Evolutionary conservation across 768 basidiomycete species (phyloP), one percentile per base, ranked within the genome.

Genomic region (Podaxis sp.): DNA sequence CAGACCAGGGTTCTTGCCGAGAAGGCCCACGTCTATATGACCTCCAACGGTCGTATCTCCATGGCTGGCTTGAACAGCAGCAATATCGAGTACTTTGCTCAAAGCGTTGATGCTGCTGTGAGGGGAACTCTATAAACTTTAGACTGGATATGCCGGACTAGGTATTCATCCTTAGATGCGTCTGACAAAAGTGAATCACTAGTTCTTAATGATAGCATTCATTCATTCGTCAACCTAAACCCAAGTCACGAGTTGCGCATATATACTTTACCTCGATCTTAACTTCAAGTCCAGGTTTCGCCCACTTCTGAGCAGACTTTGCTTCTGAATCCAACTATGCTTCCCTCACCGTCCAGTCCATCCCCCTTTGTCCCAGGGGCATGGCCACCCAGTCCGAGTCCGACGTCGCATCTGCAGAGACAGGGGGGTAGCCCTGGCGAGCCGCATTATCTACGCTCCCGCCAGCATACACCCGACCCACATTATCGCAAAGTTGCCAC

Each of bases 11-110:
- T 82, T 4, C 83, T 96, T 57, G 92, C 95, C 15, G 86, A 94
- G 73, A 92, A 90, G 72, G 92, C 92, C 3, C 93, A 96, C 73
- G 81, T 96, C 66, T 96, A 96, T 77, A 91, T 96, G 91, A 96
- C 95, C n/a, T 81, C 84, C 61, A 91, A 96, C 73, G 95, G 95
- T 19, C 89, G 95, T 68, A 95, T 96, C 69, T 93, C 92, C 49
- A 96, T 96, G 93, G 93, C 94, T 64, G 95, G 93, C 38, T 76
- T 96, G 71, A 96, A 96, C 80, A 76, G 77, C 64, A 73, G 77
- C 71, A 96, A 96, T 81, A 86, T 96, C 68, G 87, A 88, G 69
- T 93, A 96, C 81, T 95, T 97, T 73, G 93, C 95, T 2, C 83
- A 93, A 77, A 86, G 87, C 70, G 89, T 96, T 61, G 84, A 92